Percentiles rank a stretch among this genome's conserved stretches.
These are phyloP conservation scores for Inga laurina DNA, from an alignment of 306 rosid genomes.

Conservation along the genomic window DNA sequence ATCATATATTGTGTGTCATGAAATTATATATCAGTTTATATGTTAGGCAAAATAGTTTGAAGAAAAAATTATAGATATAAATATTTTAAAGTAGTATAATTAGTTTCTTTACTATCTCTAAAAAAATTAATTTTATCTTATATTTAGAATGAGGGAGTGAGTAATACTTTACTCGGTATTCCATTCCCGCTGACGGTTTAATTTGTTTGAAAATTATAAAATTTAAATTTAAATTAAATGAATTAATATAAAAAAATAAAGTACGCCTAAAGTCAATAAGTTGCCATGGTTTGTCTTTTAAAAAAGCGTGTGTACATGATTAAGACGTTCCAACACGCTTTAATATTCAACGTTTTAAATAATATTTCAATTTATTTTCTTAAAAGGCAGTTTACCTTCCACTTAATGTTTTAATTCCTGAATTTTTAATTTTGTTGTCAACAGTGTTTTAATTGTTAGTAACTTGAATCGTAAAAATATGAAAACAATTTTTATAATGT, in stretches of 20 bases:
- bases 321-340: not conserved
- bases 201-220: not conserved
- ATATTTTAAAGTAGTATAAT: too few relatives aligned
- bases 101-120: too few relatives aligned
- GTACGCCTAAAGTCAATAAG: not conserved
- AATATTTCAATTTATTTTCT: not conserved
- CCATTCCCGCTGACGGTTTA: not conserved
- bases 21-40: too few relatives aligned
- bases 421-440: not conserved
- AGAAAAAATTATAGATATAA: too few relatives aligned
- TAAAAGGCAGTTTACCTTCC: not conserved
- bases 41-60: too few relatives aligned
- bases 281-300: not conserved
- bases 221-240: not conserved
- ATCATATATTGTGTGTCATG: too few relatives aligned
- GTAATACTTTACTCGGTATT: not conserved
- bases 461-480: not conserved
- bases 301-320: not conserved
- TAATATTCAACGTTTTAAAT: not conserved
- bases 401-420: not conserved
- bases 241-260: not conserved
- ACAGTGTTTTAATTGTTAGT: not conserved
- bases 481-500: not conserved
- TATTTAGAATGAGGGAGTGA: fast-evolving
- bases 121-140: too few relatives aligned